Evolutionary conservation across 306 rosid genomes (phyloP).

Genomic region (Styphnolobium japonicum): DNA sequence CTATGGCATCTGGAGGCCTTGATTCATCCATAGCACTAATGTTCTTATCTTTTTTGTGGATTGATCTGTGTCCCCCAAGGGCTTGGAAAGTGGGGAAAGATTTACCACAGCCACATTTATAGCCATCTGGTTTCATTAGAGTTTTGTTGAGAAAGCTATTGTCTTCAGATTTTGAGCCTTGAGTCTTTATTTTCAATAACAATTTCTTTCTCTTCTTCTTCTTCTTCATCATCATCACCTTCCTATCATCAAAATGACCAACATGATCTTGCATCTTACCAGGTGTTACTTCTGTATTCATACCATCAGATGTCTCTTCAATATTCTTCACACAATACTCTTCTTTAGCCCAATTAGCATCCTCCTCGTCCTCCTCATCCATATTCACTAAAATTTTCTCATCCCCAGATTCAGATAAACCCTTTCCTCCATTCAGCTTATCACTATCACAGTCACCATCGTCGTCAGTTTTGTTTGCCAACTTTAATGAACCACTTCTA

Average conservation of each 20-base stretch:
- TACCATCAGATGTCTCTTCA: not conserved
- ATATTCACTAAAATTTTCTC: not conserved
- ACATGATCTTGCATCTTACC: not conserved
- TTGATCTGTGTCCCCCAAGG: slow-evolving; percentile 44
- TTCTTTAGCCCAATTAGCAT: not conserved
- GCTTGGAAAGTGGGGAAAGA: slow-evolving; percentile 29
- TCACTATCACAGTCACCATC: not conserved
- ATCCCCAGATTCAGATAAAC: not conserved
- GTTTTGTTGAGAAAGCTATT: not conserved
- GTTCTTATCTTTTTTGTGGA: slow-evolving; percentile 26
- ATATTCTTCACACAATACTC: not conserved
- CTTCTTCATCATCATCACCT: not conserved
- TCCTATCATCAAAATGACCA: not conserved
- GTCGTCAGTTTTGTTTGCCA: not conserved
- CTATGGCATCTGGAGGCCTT: not conserved
- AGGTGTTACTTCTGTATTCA: not conserved
- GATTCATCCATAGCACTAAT: not conserved
- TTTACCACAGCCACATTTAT: slow-evolving; percentile 26
- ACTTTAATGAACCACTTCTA: not conserved
- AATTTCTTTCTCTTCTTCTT: not conserved
- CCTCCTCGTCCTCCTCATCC: not conserved
- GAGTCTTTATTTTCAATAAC: not conserved
- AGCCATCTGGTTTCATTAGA: not conserved
- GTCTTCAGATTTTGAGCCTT: not conserved
- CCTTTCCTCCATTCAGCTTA: not conserved